These are phyloP conservation scores for Petasospora rhodanensis DNA, from an alignment of 1,139 yeast genomes.

Conservation along the genomic window DNA sequence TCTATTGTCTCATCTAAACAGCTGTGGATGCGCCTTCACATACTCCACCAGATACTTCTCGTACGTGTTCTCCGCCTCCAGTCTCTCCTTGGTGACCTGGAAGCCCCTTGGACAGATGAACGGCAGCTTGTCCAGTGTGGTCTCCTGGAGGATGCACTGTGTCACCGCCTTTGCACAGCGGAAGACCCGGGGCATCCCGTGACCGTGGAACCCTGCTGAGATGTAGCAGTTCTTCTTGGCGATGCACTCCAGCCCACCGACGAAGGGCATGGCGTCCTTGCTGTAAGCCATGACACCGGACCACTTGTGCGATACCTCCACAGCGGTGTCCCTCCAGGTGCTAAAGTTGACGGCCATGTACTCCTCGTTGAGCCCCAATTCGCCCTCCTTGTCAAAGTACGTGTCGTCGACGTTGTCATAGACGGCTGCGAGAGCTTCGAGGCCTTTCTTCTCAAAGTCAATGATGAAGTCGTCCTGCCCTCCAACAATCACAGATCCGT, in stretches of 20 bases:
- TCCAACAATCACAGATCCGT: slow-evolving; percentile 20
- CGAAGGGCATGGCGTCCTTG: slow-evolving; percentile 17
- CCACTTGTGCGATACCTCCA: slow-evolving; percentile 14
- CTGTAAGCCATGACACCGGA: slow-evolving; percentile 17
- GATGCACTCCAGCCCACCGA: slow-evolving; percentile 17
- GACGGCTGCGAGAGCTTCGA: slow-evolving; percentile 5
- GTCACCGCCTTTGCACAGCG: no score
- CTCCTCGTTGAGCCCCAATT: slow-evolving; percentile 5
- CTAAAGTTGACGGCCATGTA: slow-evolving; percentile 13
- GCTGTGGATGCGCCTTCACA: no score
- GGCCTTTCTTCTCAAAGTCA: slow-evolving; percentile 3
- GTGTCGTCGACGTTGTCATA: slow-evolving; percentile 15
- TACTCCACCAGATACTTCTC: no score
- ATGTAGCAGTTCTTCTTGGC: slow-evolving; percentile 27
- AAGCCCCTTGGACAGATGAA: no score
- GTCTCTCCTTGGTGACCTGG: no score
- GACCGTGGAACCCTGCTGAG: slow-evolving; percentile 42
- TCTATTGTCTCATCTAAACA: no score
- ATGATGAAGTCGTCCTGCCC: slow-evolving; percentile 7
- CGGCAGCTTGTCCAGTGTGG: no score
- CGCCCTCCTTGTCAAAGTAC: slow-evolving; percentile 3
- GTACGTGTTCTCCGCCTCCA: no score
- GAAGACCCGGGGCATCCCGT: slow-evolving; percentile 49
- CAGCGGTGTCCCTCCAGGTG: slow-evolving; percentile 14
- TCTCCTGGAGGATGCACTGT: no score